Evolutionary conservation across 176 grass and related monocot species (phyloP).

Genomic region (Metroxylon sagu): DNA sequence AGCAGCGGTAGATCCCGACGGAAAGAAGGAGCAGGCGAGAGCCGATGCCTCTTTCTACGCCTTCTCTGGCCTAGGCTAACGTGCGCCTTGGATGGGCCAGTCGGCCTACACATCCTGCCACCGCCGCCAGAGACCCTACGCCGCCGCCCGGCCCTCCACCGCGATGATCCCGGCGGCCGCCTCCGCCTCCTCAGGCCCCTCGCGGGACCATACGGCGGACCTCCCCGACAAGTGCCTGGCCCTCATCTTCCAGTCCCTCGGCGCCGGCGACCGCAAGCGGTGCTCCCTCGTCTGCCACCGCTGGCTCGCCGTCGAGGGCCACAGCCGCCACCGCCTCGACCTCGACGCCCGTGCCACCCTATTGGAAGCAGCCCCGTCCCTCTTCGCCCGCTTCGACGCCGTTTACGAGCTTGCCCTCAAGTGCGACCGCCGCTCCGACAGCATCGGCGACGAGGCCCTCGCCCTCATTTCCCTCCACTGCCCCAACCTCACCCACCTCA

Average conservation of each 20-base stretch:
- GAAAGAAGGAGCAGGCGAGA: too few species aligned
- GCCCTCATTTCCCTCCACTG: slow-evolving; percentile 25
- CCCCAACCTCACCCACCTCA: slow-evolving; percentile 54
- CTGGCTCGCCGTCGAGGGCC: slow-evolving; percentile 20
- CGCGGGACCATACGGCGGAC: slow-evolving; percentile 59
- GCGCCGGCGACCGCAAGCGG: slow-evolving; percentile 46
- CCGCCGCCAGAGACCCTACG: neutral
- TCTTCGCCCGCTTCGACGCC: slow-evolving; percentile 55
- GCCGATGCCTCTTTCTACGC: too few species aligned
- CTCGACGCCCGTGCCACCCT: slow-evolving; percentile 45
- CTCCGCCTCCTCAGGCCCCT: too few species aligned
- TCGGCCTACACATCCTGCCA: neutral
- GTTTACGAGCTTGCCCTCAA: slow-evolving; percentile 63
- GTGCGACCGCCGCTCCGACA: slow-evolving; percentile 51
- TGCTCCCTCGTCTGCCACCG: slow-evolving; percentile 32
- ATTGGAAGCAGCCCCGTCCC: slow-evolving; percentile 8
- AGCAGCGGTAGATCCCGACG: too few species aligned
- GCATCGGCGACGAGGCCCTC: slow-evolving; percentile 49
- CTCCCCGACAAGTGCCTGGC: slow-evolving; percentile 80
- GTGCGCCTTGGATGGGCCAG: slow-evolving; percentile 8
- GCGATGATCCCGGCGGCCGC: neutral
- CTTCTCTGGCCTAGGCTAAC: too few species aligned
- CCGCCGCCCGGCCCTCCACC: neutral
- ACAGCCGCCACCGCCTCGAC: slow-evolving; percentile 23
- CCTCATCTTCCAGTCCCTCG: slow-evolving; percentile 58